A percentile compares a stretch with the other conserved stretches of the same genome.
Conservation (phyloP, 441 rosid species). For the Euphorbia celastroides region DNA sequence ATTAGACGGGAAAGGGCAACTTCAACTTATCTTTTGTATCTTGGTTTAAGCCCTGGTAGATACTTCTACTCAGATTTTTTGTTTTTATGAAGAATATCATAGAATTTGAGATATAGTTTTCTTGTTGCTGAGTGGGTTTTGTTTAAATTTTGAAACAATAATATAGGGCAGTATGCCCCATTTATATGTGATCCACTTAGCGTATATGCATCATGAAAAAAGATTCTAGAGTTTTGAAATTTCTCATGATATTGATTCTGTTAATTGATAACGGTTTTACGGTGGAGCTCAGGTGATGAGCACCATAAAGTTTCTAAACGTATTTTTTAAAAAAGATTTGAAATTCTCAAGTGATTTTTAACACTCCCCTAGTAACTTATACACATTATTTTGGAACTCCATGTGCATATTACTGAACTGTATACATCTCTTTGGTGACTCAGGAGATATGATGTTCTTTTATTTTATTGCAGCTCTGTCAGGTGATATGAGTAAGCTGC, state of each 20-base stretch:
- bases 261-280: background rate
- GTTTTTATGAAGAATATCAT: background rate
- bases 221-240: background rate
- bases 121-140: background rate
- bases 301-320: background rate
- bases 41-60: slow-evolving; percentile 84
- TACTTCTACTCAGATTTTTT: background rate
- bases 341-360: background rate
- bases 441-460: slow-evolving; percentile 8
- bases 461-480: slow-evolving; percentile 50
- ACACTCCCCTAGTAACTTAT: background rate
- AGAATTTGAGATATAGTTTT: background rate
- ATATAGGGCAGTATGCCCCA: background rate
- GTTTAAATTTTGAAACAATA: background rate
- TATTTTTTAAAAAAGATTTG: background rate
- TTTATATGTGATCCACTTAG: background rate
- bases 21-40: slow-evolving; percentile 62
- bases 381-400: background rate
- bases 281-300: background rate
- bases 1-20: slow-evolving; percentile 70
- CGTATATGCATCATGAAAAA: background rate
- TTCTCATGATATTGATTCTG: background rate
- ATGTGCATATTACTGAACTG: background rate
- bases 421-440: background rate
- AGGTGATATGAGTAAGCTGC: slow-evolving; percentile 69